Conservation (phyloP, 805 yeast species). For the Ogataea methylovora region DNA sequence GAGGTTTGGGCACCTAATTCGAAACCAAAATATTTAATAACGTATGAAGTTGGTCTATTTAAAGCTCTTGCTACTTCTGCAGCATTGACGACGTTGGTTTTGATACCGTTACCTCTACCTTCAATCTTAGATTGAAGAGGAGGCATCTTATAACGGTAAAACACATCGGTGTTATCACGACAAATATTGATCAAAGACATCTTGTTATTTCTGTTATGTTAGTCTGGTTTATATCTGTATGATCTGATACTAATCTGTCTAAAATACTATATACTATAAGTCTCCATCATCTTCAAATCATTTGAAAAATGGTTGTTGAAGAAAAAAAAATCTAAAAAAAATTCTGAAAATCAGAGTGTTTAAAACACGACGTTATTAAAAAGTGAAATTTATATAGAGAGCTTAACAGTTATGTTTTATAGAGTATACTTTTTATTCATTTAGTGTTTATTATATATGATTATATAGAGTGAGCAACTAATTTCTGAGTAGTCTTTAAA, state of each 20-base stretch:
- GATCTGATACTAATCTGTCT: background rate
- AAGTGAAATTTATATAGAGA: too few relatives aligned
- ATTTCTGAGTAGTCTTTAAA: slow-evolving; percentile 86
- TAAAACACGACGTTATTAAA: too few relatives aligned
- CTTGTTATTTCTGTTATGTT: too few relatives aligned
- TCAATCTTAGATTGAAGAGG: slow-evolving; percentile 94
- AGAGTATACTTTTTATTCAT: too few relatives aligned
- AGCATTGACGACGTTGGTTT: slow-evolving; percentile 85
- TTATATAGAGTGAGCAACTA: slow-evolving; percentile 75
- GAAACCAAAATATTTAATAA: slow-evolving; percentile 90
- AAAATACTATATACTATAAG: too few relatives aligned
- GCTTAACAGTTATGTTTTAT: too few relatives aligned
- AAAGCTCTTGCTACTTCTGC: slow-evolving; percentile 92
- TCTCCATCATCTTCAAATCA: too few relatives aligned
- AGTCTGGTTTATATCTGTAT: background rate
- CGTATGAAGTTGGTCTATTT: slow-evolving; percentile 86
- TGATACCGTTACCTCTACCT: slow-evolving; percentile 99
- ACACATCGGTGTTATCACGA: slow-evolving; percentile 96
- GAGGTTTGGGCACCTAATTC: slow-evolving; percentile 97
- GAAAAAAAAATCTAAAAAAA: too few relatives aligned
- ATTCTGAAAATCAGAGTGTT: too few relatives aligned
- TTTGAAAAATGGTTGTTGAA: too few relatives aligned
- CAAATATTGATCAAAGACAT: slow-evolving; percentile 91
- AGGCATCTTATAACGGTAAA: slow-evolving; percentile 99
- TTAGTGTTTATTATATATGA: background rate